These are phyloP conservation scores for Wallacemonas sp. DNA, from an alignment of 208 protist genomes.

Conservation along the genomic window DNA sequence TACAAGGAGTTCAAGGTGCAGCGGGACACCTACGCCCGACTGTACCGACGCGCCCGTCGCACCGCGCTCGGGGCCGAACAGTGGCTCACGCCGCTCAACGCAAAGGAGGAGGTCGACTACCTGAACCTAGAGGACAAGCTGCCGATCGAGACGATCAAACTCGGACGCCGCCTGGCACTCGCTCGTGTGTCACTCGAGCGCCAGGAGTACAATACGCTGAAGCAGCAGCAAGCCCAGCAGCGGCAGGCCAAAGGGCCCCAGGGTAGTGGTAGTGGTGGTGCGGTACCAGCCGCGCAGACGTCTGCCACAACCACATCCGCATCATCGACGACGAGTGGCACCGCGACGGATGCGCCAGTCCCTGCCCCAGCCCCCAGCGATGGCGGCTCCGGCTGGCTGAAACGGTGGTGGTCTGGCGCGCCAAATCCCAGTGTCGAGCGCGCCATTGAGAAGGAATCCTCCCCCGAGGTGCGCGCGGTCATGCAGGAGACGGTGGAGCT, in stretches of 20 bases:
- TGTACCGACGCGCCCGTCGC: slow-evolving; percentile 46
- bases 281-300: background rate
- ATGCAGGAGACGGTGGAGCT: slow-evolving; percentile 58
- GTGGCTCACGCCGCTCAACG: slow-evolving; percentile 47
- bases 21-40: slow-evolving; percentile 44
- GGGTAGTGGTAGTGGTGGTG: background rate
- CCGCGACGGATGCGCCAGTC: too few species aligned
- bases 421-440: background rate
- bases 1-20: slow-evolving; percentile 42
- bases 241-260: background rate
- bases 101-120: slow-evolving; percentile 32
- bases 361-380: too few species aligned
- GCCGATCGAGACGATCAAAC: slow-evolving; percentile 55
- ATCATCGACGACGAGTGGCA: background rate
- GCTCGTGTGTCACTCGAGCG: slow-evolving; percentile 33
- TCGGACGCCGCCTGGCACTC: slow-evolving; percentile 52
- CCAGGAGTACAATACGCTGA: slow-evolving; percentile 23
- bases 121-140: slow-evolving; percentile 52
- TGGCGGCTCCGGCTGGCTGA: background rate
- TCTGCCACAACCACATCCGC: background rate
- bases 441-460: slow-evolving; percentile 17
- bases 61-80: slow-evolving; percentile 17
- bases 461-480: slow-evolving; percentile 38
- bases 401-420: slow-evolving; percentile 1
- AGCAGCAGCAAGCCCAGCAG: slow-evolving; percentile 10